These are phyloP conservation scores for Backusella parvicylindrica DNA, from an alignment of 192 early-diverging fungal genomes.

Conservation along the genomic window DNA sequence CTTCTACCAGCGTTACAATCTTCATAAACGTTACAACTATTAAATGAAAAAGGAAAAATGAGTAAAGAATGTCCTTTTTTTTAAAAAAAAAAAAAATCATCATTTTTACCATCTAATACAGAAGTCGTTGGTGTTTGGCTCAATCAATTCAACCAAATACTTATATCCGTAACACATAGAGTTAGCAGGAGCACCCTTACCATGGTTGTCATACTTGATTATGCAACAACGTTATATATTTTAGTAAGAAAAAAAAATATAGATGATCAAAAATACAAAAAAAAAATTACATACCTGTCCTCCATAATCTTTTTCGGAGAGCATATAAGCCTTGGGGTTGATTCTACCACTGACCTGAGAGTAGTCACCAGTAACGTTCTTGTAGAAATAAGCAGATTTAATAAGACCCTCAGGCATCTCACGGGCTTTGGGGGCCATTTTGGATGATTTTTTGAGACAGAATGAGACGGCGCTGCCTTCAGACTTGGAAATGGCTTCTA, in stretches of 20 bases:
- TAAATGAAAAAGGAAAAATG: neutral
- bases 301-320: constrained; percentile 25
- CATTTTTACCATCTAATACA: constrained; percentile 36
- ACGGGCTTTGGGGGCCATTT: constrained; percentile 31
- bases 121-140: constrained; percentile 32
- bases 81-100: neutral
- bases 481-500: constrained; percentile 37
- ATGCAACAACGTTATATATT: too few relatives aligned
- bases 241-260: too few relatives aligned
- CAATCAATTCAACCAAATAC: constrained; percentile 36
- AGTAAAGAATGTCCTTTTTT: neutral
- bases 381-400: constrained; percentile 18
- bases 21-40: constrained; percentile 31
- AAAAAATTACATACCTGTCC: constrained; percentile 23
- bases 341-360: constrained; percentile 40
- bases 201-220: constrained; percentile 38
- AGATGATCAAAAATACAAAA: neutral
- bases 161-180: constrained; percentile 29
- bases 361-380: constrained; percentile 23
- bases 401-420: constrained; percentile 31
- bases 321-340: constrained; percentile 23
- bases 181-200: constrained; percentile 17
- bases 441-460: constrained; percentile 29
- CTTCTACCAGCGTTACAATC: constrained; percentile 44
- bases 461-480: constrained; percentile 44